Evolutionary conservation across 345 rosid genomes (phyloP), one percentile per base, ranked within the genome.

Genomic region (Mallotus nudiflorus): DNA sequence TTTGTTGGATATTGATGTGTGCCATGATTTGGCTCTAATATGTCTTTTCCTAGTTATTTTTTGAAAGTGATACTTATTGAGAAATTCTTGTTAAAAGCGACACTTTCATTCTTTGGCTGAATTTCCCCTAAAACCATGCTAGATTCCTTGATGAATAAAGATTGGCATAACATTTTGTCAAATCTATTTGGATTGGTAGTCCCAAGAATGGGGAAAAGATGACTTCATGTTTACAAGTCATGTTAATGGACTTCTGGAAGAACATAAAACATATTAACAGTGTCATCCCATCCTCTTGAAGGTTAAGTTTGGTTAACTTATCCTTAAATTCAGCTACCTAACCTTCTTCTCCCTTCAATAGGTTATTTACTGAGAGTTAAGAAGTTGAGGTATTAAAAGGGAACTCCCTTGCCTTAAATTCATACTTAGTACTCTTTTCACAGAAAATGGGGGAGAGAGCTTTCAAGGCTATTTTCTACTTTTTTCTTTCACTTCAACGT

Each of bases 61-160:
- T 20, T 39, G 18, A 60, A 39, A 20, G 18, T 40, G 45, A 22
- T 18, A 40, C 46, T 39, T 22, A 16, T 62, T 39, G 50, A 33
- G 63, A 29, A 16, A n/a, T 51, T 51, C 7, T 31, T 59, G 35
- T 22, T 57, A 28, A 16, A 57, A 57, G 9, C 29, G 13, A 2
- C 20, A 4, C 27, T n/a, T n/a, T n/a, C n/a, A n/a, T n/a, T n/a
- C n/a, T n/a, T n/a, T n/a, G n/a, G n/a, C n/a, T n/a, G n/a, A n/a
- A n/a, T n/a, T n/a, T n/a, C n/a, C n/a, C n/a, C n/a, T n/a, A n/a
- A n/a, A n/a, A n/a, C n/a, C n/a, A n/a, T n/a, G n/a, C n/a, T n/a
- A n/a, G n/a, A n/a, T n/a, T n/a, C n/a, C n/a, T 35, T 59, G 63
- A 33, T 59, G 62, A 35, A 59, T 59, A n/a, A 1, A 56, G n/a